Base-by-base conservation (phyloP, 2,329 filamentous ascomycete genomes). In the Trichothecium sympodiale region DNA sequence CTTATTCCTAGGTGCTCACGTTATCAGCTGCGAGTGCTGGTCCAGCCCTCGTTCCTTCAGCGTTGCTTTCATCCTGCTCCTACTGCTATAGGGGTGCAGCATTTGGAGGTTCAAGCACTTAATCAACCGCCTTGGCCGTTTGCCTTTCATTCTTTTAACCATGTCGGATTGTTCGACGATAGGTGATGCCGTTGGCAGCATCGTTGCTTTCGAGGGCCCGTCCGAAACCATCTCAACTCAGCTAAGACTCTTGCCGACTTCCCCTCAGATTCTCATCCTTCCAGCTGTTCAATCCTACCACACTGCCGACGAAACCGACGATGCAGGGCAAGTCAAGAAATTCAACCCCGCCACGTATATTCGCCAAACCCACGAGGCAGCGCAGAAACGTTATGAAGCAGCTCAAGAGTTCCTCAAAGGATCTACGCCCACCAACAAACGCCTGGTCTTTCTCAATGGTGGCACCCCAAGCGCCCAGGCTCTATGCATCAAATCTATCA, bases 121-220 rank as follows among this genome's bases (percentile, higher is more conserved):
- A n/a, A n/a, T n/a, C n/a, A n/a, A n/a, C n/a, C n/a, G n/a, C n/a
- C n/a, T 25, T 25, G 20, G 20, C 20, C 20, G 10, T 25, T 10
- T 31, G 29, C 29, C 29, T 31, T 9, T 10, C 10, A 6, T 6
- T 25, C 10, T 10, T 6, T 25, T 10, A 25, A 25, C 20, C 10
- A 25, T 25, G 20, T 25, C 20, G 6, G 20, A 10, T 25, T 25
- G 6, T 10, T 25, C 20, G 20, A 10, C 10, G 20, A 10, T 25
- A 25, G 20, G 10, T 6, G 31, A 46, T n/a, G 35, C 41, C 23
- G 37, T 46, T 32, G 73, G 74, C 32, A 70, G 63, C 47, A 54
- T 80, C 36, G 62, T 80, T 35, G 72, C 74, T 41, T 66, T 80
- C 38, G 76, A 80, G 47, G 76, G 76, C 5, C 61, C 71, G 23